Percentiles rank a stretch among this genome's conserved stretches.
These are phyloP conservation scores for Pleomassaria siparia DNA, from an alignment of 2,329 filamentous ascomycete species.

Conservation along the genomic window DNA sequence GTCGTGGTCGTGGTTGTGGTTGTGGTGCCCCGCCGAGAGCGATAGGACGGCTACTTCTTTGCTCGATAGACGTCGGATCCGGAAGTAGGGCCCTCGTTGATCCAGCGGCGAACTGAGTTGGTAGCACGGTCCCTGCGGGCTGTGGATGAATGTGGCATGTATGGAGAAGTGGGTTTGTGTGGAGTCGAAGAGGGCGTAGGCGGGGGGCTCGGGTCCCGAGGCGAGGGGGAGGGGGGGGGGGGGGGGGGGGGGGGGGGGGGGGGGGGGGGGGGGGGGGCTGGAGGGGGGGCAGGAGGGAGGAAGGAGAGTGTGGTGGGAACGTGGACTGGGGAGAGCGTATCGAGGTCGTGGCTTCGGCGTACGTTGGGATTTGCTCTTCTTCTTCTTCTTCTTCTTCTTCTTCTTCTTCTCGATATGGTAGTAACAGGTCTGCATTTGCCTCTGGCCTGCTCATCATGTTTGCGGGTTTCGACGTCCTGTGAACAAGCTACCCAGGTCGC, in stretches of 20 bases:
- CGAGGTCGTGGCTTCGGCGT: conserved; percentile 7
- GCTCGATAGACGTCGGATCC: conserved; percentile 21
- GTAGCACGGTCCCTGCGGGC: conserved; percentile 22
- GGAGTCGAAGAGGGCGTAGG: conserved; percentile 24
- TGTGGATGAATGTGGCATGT: conserved; percentile 30
- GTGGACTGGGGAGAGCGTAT: too few relatives aligned
- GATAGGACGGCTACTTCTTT: conserved; percentile 26
- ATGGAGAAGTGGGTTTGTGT: conserved; percentile 26
- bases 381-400: too few relatives aligned
- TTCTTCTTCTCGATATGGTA: too few relatives aligned
- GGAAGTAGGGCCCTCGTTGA: conserved; percentile 18
- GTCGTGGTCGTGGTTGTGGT: conserved; percentile 6
- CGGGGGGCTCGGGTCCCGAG: conserved; percentile 14
- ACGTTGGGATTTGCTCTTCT: conserved; percentile 8
- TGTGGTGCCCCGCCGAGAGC: too few relatives aligned
- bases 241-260: not conserved
- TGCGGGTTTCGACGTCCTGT: too few relatives aligned
- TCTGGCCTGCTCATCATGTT: too few relatives aligned
- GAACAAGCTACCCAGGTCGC: too few relatives aligned
- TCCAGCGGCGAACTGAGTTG: conserved; percentile 30
- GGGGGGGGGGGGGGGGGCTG: not conserved
- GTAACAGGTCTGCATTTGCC: not conserved
- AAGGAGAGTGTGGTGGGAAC: too few relatives aligned
- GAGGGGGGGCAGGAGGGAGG: not conserved
- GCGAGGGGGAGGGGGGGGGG: not conserved